These are phyloP conservation scores for Incumbomyces delicatus DNA, from an alignment of 2,329 filamentous ascomycete species.

Conservation along the genomic window DNA sequence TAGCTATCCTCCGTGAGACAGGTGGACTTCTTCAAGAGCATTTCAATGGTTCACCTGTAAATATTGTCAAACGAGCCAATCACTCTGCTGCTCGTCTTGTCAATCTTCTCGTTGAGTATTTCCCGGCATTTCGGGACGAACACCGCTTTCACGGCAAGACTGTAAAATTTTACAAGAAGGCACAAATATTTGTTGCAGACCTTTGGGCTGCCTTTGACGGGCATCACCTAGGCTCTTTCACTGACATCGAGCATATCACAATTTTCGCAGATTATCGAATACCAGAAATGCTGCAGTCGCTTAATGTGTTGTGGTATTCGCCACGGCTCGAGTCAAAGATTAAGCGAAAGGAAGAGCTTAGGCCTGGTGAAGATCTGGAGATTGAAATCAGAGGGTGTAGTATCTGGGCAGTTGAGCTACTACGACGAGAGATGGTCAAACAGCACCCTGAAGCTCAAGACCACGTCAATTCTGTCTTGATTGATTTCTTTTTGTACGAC, in stretches of 20 bases:
- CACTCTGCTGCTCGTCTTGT: slow-evolving; percentile 76
- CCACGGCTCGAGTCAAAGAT: slow-evolving; percentile 67
- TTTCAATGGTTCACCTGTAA: slow-evolving; percentile 64
- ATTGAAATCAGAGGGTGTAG: slow-evolving; percentile 83
- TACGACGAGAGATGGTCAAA: slow-evolving; percentile 67
- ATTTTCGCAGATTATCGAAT: slow-evolving; percentile 99
- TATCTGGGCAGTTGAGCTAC: slow-evolving; percentile 91
- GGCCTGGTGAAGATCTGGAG: slow-evolving; percentile 68
- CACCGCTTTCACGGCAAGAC: slow-evolving; percentile 61
- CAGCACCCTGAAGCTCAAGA: slow-evolving; percentile 46
- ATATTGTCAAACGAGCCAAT: slow-evolving; percentile 63
- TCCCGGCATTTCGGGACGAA: slow-evolving; percentile 69
- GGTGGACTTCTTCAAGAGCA: slow-evolving; percentile 70
- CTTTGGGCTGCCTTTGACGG: slow-evolving; percentile 93
- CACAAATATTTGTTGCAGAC: slow-evolving; percentile 92
- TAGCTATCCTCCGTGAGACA: slow-evolving; percentile 72
- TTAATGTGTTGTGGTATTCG: slow-evolving; percentile 76
- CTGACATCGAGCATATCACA: slow-evolving; percentile 88
- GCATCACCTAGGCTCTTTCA: slow-evolving; percentile 65
- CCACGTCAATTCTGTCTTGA: slow-evolving; percentile 72
- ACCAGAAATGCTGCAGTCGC: slow-evolving; percentile 77
- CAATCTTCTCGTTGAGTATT: slow-evolving; percentile 72
- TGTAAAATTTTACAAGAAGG: slow-evolving; percentile 81
- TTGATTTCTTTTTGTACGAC: slow-evolving; percentile 97
- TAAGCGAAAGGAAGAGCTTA: slow-evolving; percentile 52